Evolutionary conservation across 345 rosid species (phyloP).

Genomic region (Sonneratia alba): DNA sequence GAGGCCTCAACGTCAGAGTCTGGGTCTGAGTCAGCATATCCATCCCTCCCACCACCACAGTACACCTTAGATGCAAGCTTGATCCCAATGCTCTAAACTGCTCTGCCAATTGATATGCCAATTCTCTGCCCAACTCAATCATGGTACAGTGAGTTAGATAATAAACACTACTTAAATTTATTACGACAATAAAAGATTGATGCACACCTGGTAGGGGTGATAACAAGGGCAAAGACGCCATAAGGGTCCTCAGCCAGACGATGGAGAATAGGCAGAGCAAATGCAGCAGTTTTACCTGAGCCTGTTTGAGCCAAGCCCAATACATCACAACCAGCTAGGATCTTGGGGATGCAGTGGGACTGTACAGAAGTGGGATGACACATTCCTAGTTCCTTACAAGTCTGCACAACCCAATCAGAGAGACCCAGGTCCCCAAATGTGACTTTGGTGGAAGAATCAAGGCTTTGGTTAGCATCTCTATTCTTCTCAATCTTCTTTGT

Average conservation of each 20-base stretch:
- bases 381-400: constrained; percentile 88
- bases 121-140: constrained; percentile 33
- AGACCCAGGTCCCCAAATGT: constrained; percentile 62
- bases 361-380: constrained; percentile 75
- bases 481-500: constrained; percentile 12
- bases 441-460: constrained; percentile 1
- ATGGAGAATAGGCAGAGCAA: constrained; percentile 85
- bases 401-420: constrained; percentile 67
- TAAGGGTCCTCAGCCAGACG: constrained; percentile 71
- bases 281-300: constrained; percentile 90
- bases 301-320: constrained; percentile 89
- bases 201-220: constrained; percentile 61
- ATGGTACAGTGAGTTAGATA: neutral
- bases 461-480: neutral
- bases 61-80: constrained; percentile 61
- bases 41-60: constrained; percentile 91
- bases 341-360: constrained; percentile 72
- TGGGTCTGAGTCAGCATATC: constrained; percentile 68
- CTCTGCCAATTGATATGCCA: constrained; percentile 89
- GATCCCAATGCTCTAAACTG: constrained; percentile 92
- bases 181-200: neutral
- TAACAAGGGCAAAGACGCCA: constrained; percentile 68
- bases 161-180: neutral
- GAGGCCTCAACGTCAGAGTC: constrained; percentile 60
- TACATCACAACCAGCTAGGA: constrained; percentile 63